These are phyloP conservation scores for Cucurbita ficifolia DNA, from an alignment of 306 rosid species.

Conservation along the genomic window DNA sequence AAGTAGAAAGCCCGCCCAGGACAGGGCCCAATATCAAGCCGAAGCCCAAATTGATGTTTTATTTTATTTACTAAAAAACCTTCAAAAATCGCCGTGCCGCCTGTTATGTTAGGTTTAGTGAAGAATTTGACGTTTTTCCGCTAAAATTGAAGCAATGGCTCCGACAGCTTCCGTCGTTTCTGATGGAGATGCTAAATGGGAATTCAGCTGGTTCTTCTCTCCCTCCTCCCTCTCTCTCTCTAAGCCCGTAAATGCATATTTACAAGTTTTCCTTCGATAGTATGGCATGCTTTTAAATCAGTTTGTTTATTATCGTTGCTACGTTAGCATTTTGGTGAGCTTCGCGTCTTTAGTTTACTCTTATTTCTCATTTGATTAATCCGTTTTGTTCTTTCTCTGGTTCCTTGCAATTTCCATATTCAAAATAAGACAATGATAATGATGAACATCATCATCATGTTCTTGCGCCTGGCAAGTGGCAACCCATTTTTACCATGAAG, in stretches of 20 bases:
- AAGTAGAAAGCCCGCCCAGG: not conserved
- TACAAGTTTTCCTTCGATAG: not conserved
- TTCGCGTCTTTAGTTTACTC: not conserved
- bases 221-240: not conserved
- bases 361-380: not conserved
- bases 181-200: slow-evolving; percentile 27
- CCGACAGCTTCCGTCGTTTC: slow-evolving; percentile 9
- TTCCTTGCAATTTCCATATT: not conserved
- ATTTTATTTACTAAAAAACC: not conserved
- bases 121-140: not conserved
- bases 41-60: not conserved
- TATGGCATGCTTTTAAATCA: not conserved
- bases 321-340: not conserved
- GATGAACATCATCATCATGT: not conserved
- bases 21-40: not conserved
- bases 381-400: not conserved
- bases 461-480: not conserved
- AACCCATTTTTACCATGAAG: not conserved
- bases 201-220: slow-evolving; percentile 41
- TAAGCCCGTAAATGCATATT: not conserved
- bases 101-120: not conserved
- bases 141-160: slow-evolving; percentile 21
- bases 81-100: not conserved
- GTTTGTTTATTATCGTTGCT: not conserved
- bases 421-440: not conserved